Evolutionary conservation across 1,284 basidiomycete species (phyloP).

Genomic region (Abortiporus biennis): DNA sequence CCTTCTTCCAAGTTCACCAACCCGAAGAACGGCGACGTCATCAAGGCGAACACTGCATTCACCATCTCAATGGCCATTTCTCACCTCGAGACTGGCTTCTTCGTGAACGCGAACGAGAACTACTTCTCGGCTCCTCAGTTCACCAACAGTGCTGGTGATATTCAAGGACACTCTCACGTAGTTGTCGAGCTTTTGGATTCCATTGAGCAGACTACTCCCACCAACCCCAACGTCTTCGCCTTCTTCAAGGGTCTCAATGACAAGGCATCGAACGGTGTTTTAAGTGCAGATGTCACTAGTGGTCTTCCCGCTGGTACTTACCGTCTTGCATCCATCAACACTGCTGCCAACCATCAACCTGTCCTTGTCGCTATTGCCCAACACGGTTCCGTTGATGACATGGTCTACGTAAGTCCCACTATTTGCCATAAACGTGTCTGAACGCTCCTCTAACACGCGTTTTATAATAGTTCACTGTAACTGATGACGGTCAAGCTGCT

Average conservation of each 20-base stretch:
- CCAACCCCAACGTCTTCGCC: conserved; percentile 51
- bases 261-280: conserved; percentile 39
- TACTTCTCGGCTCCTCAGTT: conserved; percentile 56
- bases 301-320: conserved; percentile 57
- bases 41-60: conserved; percentile 41
- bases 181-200: conserved; percentile 53
- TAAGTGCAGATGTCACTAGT: conserved; percentile 49
- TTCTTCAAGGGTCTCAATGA: conserved; percentile 68
- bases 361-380: conserved; percentile 46
- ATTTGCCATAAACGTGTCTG: neutral
- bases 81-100: conserved; percentile 45
- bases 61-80: conserved; percentile 41
- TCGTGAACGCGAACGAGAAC: conserved; percentile 46
- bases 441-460: conserved; percentile 15
- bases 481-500: conserved; percentile 22
- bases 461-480: conserved; percentile 41
- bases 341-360: conserved; percentile 59
- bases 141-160: conserved; percentile 44
- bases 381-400: conserved; percentile 58
- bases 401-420: conserved; percentile 44
- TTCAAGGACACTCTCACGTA: conserved; percentile 57
- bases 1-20: conserved; percentile 43
- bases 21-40: conserved; percentile 36
- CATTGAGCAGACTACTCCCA: conserved; percentile 45
- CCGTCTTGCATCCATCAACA: conserved; percentile 44